Conservation (phyloP, 768 basidiomycete species). For the Boletus coccyginus region DNA sequence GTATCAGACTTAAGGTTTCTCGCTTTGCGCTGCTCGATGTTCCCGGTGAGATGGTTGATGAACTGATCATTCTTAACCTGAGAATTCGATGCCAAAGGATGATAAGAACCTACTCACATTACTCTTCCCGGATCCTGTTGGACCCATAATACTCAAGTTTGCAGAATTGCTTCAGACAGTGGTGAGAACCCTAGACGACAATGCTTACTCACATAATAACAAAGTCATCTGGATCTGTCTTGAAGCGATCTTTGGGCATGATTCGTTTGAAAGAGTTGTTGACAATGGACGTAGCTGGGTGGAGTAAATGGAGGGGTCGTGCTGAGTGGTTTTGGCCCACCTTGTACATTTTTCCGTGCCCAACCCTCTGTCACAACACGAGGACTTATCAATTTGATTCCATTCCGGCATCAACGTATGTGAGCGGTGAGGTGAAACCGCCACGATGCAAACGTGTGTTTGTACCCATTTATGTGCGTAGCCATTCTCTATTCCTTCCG, state of each 20-base stretch:
- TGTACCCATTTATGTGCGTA: not conserved
- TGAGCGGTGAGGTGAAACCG: too few relatives aligned
- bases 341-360: not conserved
- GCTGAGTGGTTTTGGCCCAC: not conserved
- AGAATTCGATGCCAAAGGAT: not conserved
- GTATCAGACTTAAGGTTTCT: conserved; percentile 12
- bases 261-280: not conserved
- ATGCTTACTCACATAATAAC: conserved; percentile 15
- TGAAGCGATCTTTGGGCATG: conserved; percentile 2
- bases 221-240: conserved; percentile 1
- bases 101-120: conserved; percentile 10
- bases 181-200: not conserved
- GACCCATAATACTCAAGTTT: conserved; percentile 20
- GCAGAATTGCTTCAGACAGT: not conserved
- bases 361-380: not conserved
- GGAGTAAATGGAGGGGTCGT: not conserved
- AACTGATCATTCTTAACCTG: conserved; percentile 1
- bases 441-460: not conserved
- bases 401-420: not conserved
- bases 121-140: conserved; percentile 24
- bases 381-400: not conserved
- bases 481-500: not conserved
- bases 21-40: not conserved
- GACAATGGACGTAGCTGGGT: not conserved
- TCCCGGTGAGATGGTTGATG: conserved; percentile 13